These are phyloP conservation scores for Diaporthe sp. DNA, from an alignment of 2,329 filamentous ascomycete species.

Conservation along the genomic window DNA sequence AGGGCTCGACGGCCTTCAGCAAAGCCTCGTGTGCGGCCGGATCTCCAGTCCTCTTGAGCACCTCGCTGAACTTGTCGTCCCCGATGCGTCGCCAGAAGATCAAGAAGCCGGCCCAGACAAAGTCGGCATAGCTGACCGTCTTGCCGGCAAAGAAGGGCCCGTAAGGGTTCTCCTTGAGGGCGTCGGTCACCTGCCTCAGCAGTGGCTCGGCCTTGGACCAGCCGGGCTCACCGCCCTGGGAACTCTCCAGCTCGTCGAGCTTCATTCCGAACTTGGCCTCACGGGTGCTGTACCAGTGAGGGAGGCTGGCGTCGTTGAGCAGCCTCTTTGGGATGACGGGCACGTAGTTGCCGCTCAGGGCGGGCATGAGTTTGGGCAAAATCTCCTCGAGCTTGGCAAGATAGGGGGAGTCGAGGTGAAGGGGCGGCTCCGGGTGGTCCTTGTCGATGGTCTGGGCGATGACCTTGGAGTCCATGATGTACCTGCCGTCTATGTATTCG, in stretches of 20 bases:
- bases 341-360: slow-evolving; percentile 59
- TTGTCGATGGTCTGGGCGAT: slow-evolving; percentile 74
- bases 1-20: slow-evolving; percentile 57
- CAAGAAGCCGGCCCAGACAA: slow-evolving; percentile 58
- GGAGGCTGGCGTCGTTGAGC: slow-evolving; percentile 63
- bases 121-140: slow-evolving; percentile 69
- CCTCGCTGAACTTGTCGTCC: slow-evolving; percentile 51
- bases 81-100: slow-evolving; percentile 54
- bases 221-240: slow-evolving; percentile 62
- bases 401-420: slow-evolving; percentile 70
- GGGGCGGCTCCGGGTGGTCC: slow-evolving; percentile 68
- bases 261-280: slow-evolving; percentile 63
- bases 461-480: slow-evolving; percentile 73
- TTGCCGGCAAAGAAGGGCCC: slow-evolving; percentile 75
- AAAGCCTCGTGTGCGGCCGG: slow-evolving; percentile 54
- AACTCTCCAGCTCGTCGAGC: slow-evolving; percentile 62
- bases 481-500: slow-evolving; percentile 67
- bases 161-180: slow-evolving; percentile 67
- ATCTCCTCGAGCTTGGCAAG: slow-evolving; percentile 60
- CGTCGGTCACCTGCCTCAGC: slow-evolving; percentile 54
- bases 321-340: slow-evolving; percentile 64
- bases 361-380: slow-evolving; percentile 50
- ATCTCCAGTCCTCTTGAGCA: slow-evolving; percentile 56
- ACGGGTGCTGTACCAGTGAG: slow-evolving; percentile 71
- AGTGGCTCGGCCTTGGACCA: slow-evolving; percentile 61